Conservation (phyloP, 75 land plant genomes). For the Pinus taeda region DNA sequence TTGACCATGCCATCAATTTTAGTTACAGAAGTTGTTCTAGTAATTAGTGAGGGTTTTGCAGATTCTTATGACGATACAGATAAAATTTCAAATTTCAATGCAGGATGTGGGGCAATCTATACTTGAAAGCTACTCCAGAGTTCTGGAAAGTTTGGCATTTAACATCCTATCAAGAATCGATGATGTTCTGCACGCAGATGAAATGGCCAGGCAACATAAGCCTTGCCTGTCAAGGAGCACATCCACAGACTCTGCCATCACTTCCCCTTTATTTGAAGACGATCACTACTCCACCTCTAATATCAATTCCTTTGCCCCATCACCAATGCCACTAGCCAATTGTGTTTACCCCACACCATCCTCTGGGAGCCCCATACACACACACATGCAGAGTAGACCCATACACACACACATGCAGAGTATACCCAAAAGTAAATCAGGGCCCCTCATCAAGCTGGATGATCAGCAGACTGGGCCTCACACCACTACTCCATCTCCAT, state of each 20-base stretch:
- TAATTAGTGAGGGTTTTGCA: neutral
- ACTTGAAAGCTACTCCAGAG: constrained; percentile 84
- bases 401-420: too few species aligned
- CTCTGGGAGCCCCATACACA: neutral
- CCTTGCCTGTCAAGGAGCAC: neutral
- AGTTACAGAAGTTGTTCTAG: neutral
- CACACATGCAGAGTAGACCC: too few species aligned
- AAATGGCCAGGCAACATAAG: constrained; percentile 22
- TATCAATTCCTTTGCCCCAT: neutral
- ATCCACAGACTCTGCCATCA: neutral
- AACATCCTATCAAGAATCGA: constrained; percentile 75
- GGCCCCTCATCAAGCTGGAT: neutral
- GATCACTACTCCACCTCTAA: neutral
- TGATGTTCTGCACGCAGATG: constrained; percentile 69
- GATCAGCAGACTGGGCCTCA: neutral
- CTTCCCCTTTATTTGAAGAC: neutral
- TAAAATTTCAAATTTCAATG: neutral
- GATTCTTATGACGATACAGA: neutral
- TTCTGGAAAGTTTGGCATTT: constrained; percentile 81
- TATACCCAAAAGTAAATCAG: neutral
- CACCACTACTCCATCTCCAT: neutral
- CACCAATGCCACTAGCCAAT: neutral
- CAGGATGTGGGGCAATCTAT: constrained; percentile 87
- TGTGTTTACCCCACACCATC: neutral
- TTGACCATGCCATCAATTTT: neutral